Percentiles rank a stretch among this genome's conserved stretches.
These are phyloP conservation scores for Emmonsiellopsis sp. DNA, from an alignment of 2,329 filamentous ascomycete genomes.

Conservation along the genomic window DNA sequence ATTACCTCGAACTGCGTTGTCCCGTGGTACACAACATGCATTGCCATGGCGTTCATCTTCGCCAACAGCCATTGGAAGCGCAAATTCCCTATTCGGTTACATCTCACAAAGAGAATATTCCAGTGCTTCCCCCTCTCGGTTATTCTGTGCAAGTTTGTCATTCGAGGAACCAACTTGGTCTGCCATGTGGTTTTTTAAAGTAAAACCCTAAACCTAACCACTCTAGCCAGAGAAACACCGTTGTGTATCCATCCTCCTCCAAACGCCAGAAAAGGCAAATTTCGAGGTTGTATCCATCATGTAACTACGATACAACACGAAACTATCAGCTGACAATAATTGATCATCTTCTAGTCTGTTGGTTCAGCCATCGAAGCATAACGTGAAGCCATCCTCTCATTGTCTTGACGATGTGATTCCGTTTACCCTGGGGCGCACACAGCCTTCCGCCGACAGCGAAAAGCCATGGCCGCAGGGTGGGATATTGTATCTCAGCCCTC, in stretches of 20 bases:
- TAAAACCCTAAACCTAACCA: background rate
- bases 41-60: background rate
- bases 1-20: background rate
- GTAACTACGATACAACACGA: too few species aligned
- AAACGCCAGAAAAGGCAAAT: background rate
- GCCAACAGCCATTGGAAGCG: background rate
- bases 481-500: too few species aligned
- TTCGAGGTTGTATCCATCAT: background rate
- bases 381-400: background rate
- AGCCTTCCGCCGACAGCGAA: too few species aligned
- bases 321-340: background rate
- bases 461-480: too few species aligned
- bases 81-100: background rate
- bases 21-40: background rate
- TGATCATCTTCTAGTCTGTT: background rate
- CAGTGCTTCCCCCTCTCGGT: too few species aligned
- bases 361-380: background rate
- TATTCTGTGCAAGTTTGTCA: too few species aligned
- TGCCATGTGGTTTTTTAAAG: background rate
- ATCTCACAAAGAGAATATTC: background rate
- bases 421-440: background rate
- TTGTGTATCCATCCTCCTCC: background rate
- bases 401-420: background rate
- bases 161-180: background rate
- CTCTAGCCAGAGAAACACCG: too few species aligned